phyloP scores from a whole-genome alignment of 768 basidiomycete species.

The Termitomyces heimii region DNA sequence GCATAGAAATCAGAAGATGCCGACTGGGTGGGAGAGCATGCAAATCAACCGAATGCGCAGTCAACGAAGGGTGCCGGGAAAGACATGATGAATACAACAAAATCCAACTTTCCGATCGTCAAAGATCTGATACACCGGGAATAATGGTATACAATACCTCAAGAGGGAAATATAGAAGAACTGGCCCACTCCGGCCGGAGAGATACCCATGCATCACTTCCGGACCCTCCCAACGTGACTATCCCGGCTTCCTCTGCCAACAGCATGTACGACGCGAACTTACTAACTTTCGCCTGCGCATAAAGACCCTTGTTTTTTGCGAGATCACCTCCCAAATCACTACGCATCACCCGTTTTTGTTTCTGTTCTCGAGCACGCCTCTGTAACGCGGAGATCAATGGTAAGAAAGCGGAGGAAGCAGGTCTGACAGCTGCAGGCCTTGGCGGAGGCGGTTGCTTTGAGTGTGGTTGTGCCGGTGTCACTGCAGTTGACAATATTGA shows the following conservation, averaged over 20 bases:
- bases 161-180: not conserved
- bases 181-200: conserved; percentile 14
- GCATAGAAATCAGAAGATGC: too few relatives aligned
- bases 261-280: conserved; percentile 17
- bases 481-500: not conserved
- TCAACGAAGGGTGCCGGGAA: not conserved
- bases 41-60: not conserved
- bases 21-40: too few relatives aligned
- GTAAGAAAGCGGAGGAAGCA: conserved; percentile 4
- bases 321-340: conserved; percentile 15
- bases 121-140: not conserved
- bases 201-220: conserved; percentile 17
- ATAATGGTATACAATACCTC: not conserved
- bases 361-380: conserved; percentile 1
- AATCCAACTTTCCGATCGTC: too few relatives aligned
- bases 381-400: conserved; percentile 4
- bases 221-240: conserved; percentile 15
- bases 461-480: not conserved
- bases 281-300: conserved; percentile 14
- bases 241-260: conserved; percentile 19
- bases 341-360: not conserved
- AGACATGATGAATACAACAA: not conserved
- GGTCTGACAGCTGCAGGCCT: not conserved
- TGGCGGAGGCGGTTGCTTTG: not conserved
- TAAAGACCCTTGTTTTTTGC: conserved; percentile 15